These are phyloP conservation scores for Candida insectorum DNA, from an alignment of 805 yeast species.

Conservation along the genomic window DNA sequence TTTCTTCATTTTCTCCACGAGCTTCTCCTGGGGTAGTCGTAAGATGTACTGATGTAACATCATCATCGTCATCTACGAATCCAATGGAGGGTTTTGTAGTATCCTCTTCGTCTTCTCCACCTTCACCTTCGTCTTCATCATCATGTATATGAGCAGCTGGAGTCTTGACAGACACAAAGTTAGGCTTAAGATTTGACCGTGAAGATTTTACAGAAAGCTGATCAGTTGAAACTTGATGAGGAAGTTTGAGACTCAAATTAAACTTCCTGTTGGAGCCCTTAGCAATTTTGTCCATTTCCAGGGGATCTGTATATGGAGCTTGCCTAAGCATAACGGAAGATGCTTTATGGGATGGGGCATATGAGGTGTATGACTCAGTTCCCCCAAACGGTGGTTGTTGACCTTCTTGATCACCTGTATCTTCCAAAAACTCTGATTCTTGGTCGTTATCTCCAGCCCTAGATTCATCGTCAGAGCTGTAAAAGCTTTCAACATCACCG, in stretches of 20 bases:
- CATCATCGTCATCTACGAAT: conserved; percentile 47
- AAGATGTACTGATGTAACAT: neutral
- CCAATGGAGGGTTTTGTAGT: conserved; percentile 52
- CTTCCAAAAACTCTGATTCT: neutral
- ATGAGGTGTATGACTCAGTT: too few species aligned
- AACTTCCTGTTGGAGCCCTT: too few species aligned
- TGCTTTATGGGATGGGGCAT: too few species aligned
- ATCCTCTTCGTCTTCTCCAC: conserved; percentile 53
- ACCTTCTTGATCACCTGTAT: neutral
- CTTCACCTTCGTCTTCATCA: conserved; percentile 51
- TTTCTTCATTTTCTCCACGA: conserved; percentile 12
- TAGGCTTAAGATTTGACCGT: conserved; percentile 47
- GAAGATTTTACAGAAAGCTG: conserved; percentile 31
- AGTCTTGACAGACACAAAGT: conserved; percentile 67
- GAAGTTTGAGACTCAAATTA: conserved; percentile 4
- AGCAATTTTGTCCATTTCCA: neutral
- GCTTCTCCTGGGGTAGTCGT: conserved; percentile 10
- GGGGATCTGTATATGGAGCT: neutral
- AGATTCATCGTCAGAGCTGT: conserved; percentile 15
- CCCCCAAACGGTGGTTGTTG: neutral
- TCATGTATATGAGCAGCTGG: conserved; percentile 67
- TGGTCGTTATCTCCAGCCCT: conserved; percentile 1
- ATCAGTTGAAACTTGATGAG: conserved; percentile 16
- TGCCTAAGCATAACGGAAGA: too few species aligned
- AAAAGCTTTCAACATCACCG: conserved; percentile 17